These are phyloP conservation scores for Pinus albicaulis DNA, from an alignment of 75 land plant species.

Conservation along the genomic window DNA sequence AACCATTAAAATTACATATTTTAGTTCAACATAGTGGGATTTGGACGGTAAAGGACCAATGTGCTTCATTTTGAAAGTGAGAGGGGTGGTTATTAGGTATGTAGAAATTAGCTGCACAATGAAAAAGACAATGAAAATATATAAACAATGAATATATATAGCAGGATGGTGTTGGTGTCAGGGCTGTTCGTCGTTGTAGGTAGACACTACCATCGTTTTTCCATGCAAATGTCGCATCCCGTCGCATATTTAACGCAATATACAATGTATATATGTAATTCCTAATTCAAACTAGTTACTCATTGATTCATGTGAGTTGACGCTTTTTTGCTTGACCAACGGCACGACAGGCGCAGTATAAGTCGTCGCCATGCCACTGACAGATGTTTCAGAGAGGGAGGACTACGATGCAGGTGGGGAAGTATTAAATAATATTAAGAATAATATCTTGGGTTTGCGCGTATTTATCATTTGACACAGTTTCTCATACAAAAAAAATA, in stretches of 20 bases:
- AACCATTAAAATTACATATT: no score
- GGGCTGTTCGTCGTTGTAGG: no score
- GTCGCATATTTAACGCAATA: neutral
- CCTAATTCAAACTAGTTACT: neutral
- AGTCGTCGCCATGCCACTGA: slow-evolving; percentile 2
- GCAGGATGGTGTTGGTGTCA: no score
- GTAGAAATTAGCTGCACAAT: no score
- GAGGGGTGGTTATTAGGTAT: no score
- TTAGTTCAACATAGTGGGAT: no score
- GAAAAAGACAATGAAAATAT: no score
- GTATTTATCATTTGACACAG: slow-evolving; percentile 6
- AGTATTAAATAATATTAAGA: neutral
- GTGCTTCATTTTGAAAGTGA: no score
- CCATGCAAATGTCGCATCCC: no score
- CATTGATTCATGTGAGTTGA: slow-evolving; percentile 10
- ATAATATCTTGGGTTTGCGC: neutral
- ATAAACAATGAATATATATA: no score
- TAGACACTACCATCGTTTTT: no score
- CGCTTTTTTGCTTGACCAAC: slow-evolving; percentile 4
- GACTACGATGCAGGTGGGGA: neutral
- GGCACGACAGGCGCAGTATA: neutral
- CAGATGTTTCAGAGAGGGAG: neutral
- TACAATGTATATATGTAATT: slow-evolving; percentile 9
- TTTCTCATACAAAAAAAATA: neutral
- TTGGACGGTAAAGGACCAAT: no score